A percentile compares a stretch with the other conserved stretches of the same genome.
These are phyloP conservation scores for Penicillium lagena DNA, from an alignment of 495 filamentous ascomycete genomes.

Conservation along the genomic window DNA sequence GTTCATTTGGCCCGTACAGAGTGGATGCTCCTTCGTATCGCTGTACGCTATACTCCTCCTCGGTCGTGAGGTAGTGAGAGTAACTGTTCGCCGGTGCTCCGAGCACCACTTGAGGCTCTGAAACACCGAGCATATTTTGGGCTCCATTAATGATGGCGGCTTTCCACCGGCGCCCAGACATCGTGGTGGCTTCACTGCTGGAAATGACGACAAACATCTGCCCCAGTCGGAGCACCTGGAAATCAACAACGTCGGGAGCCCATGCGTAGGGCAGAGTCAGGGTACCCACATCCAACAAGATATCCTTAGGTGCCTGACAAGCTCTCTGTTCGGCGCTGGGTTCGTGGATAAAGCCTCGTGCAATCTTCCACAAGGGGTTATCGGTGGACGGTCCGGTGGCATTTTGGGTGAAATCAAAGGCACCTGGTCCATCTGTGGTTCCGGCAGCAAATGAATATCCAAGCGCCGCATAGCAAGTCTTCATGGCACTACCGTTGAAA, in stretches of 20 bases:
- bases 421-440: slow-evolving; percentile 88
- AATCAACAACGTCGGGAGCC: slow-evolving; percentile 89
- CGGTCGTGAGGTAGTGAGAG: slow-evolving; percentile 90
- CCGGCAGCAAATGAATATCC: slow-evolving; percentile 94
- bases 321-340: slow-evolving; percentile 64
- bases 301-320: slow-evolving; percentile 81
- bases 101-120: slow-evolving; percentile 68
- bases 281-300: slow-evolving; percentile 85
- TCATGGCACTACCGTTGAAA: slow-evolving; percentile 62
- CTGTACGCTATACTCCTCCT: slow-evolving; percentile 86
- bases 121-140: slow-evolving; percentile 36
- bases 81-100: slow-evolving; percentile 96
- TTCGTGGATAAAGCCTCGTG: slow-evolving; percentile 63
- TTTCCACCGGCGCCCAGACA: slow-evolving; percentile 91
- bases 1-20: slow-evolving; percentile 85
- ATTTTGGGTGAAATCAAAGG: slow-evolving; percentile 93
- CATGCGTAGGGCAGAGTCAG: slow-evolving; percentile 75
- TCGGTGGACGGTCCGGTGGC: slow-evolving; percentile 60
- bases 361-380: slow-evolving; percentile 77
- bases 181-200: slow-evolving; percentile 89
- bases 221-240: slow-evolving; percentile 83
- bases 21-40: slow-evolving; percentile 95
- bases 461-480: slow-evolving; percentile 84
- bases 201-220: slow-evolving; percentile 83
- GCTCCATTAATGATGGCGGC: slow-evolving; percentile 61